Conservation (phyloP, 768 basidiomycete species). For the Trametes cubensis region DNA sequence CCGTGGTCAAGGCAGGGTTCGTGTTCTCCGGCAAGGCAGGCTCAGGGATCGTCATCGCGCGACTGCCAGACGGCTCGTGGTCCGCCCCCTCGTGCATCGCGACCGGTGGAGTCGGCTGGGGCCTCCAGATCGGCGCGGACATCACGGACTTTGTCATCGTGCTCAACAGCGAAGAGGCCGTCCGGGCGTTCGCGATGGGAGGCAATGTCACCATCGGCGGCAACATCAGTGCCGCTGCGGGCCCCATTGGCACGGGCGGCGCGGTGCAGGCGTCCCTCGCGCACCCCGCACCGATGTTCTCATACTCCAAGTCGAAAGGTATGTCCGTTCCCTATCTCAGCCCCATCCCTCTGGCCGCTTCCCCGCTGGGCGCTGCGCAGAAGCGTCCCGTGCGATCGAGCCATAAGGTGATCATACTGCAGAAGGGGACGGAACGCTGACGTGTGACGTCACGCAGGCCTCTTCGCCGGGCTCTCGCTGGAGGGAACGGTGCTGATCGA, state of each 20-base stretch:
- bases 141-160: slow-evolving; percentile 96
- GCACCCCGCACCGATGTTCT: slow-evolving; percentile 96
- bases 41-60: slow-evolving; percentile 89
- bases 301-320: slow-evolving; percentile 96
- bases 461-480: slow-evolving; percentile 92
- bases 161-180: slow-evolving; percentile 94
- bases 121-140: slow-evolving; percentile 94
- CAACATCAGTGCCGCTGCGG: slow-evolving; percentile 80
- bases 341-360: not conserved
- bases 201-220: slow-evolving; percentile 98
- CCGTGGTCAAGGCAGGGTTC: slow-evolving; percentile 92
- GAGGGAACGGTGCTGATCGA: slow-evolving; percentile 95
- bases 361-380: not conserved
- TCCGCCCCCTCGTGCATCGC: slow-evolving; percentile 97
- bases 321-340: slow-evolving; percentile 24
- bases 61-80: slow-evolving; percentile 94
- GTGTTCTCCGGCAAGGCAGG: slow-evolving; percentile 95
- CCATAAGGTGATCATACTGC: too few species aligned
- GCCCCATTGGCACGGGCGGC: slow-evolving; percentile 93
- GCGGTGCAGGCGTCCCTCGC: slow-evolving; percentile 85
- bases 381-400: not conserved
- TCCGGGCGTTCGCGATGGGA: slow-evolving; percentile 91
- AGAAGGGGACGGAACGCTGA: not conserved
- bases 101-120: slow-evolving; percentile 93
- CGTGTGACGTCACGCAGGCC: slow-evolving; percentile 49